A percentile compares a stretch with the other conserved stretches of the same genome.
phyloP scores from a whole-genome alignment of 208 protist species.

The Wallacemonas sp. region DNA sequence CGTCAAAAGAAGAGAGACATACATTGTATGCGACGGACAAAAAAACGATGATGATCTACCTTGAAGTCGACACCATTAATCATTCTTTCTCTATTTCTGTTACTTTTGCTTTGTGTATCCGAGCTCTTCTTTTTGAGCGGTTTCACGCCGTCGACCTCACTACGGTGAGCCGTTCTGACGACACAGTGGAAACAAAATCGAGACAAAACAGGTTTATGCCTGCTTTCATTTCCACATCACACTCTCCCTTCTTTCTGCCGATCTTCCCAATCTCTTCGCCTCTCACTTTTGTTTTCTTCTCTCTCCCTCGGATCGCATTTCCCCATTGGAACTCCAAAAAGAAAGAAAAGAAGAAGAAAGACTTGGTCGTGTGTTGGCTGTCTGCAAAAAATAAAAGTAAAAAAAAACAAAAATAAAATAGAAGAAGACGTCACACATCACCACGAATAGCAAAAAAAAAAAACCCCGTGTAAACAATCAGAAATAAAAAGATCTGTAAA shows the following conservation, averaged over 20 bases:
- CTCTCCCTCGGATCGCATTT: not conserved
- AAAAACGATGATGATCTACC: too few relatives aligned
- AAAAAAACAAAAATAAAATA: constrained; percentile 8
- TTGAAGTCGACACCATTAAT: too few relatives aligned
- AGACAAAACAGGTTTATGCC: too few relatives aligned
- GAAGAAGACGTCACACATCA: not conserved
- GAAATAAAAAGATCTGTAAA: not conserved
- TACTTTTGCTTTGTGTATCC: not conserved
- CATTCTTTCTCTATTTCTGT: constrained; percentile 8
- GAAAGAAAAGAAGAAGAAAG: constrained; percentile 2
- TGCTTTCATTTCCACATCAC: too few relatives aligned
- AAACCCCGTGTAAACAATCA: too few relatives aligned
- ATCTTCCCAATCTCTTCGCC: not conserved
- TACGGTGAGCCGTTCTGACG: too few relatives aligned
- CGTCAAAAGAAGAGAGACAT: too few relatives aligned
- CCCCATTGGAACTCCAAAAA: not conserved
- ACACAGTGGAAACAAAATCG: too few relatives aligned
- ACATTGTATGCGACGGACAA: too few relatives aligned
- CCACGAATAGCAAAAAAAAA: not conserved
- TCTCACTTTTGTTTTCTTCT: not conserved
- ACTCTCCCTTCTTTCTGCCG: not conserved
- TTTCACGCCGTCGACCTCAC: not conserved
- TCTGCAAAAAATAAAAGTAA: not conserved
- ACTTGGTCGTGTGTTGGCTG: not conserved
- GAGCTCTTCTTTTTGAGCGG: not conserved